Evolutionary conservation across 2,329 filamentous ascomycete species (phyloP).

Genomic region (Gnomoniopsis sp.): DNA sequence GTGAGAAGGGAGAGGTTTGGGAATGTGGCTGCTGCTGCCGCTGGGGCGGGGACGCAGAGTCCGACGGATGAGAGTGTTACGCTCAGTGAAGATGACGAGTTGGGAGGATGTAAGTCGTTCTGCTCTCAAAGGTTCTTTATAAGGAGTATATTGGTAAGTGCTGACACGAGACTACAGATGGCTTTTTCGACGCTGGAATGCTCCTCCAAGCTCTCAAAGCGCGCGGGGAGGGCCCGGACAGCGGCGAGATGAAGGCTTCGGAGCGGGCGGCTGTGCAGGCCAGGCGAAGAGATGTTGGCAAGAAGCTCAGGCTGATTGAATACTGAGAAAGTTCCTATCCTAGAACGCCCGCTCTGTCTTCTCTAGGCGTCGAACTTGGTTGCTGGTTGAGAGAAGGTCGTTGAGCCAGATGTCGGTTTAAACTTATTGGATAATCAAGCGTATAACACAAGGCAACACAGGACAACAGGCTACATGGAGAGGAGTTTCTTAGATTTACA

Average conservation of each 20-base stretch:
- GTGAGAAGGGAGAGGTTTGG: slow-evolving; percentile 31
- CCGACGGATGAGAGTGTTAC: slow-evolving; percentile 67
- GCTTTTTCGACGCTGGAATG: slow-evolving; percentile 97
- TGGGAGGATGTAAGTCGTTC: slow-evolving; percentile 80
- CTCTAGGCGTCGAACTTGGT: too few relatives aligned
- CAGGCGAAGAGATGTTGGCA: slow-evolving; percentile 65
- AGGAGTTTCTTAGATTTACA: too few relatives aligned
- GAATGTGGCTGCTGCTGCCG: slow-evolving; percentile 23
- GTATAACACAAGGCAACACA: too few relatives aligned
- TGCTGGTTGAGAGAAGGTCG: neutral
- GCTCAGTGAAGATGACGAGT: slow-evolving; percentile 79
- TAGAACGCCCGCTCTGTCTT: too few relatives aligned
- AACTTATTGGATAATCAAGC: too few relatives aligned
- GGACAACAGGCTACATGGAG: too few relatives aligned
- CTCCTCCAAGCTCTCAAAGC: slow-evolving; percentile 82
- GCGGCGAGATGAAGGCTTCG: slow-evolving; percentile 49
- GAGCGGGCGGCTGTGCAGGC: slow-evolving; percentile 59
- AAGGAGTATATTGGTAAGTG: neutral
- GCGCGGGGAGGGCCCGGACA: slow-evolving; percentile 52
- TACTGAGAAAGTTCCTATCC: too few relatives aligned
- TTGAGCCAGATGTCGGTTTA: too few relatives aligned
- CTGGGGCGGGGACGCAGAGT: slow-evolving; percentile 48
- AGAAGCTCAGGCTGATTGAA: slow-evolving; percentile 68
- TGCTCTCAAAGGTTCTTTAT: neutral
- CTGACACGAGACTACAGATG: slow-evolving; percentile 56